Evolutionary conservation across 768 basidiomycete species (phyloP).

Genomic region (Collybia nuda): DNA sequence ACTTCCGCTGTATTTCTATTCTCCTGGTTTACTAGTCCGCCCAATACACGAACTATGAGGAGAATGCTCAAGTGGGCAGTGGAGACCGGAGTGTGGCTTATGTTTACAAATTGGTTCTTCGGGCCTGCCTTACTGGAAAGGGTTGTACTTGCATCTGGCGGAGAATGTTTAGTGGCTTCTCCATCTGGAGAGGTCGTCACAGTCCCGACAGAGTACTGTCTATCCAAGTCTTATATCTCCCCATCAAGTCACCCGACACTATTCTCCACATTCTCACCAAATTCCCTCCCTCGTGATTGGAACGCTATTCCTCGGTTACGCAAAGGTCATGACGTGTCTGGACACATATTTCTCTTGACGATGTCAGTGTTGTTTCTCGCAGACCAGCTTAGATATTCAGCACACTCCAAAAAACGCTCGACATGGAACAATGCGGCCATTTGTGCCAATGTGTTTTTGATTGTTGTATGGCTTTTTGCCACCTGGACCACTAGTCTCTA

Average conservation of each 20-base stretch:
- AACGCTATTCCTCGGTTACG: constrained; percentile 58
- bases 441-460: constrained; percentile 40
- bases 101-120: constrained; percentile 87
- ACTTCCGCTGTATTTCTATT: constrained; percentile 67
- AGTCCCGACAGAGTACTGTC: constrained; percentile 62
- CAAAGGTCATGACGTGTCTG: constrained; percentile 90
- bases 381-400: constrained; percentile 66
- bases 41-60: constrained; percentile 33
- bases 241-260: constrained; percentile 62
- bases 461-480: constrained; percentile 73
- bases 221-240: constrained; percentile 47
- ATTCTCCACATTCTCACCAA: constrained; percentile 41
- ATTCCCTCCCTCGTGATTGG: constrained; percentile 42
- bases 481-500: constrained; percentile 81
- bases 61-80: constrained; percentile 54
- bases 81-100: constrained; percentile 67
- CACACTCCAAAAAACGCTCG: constrained; percentile 40
- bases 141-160: constrained; percentile 64
- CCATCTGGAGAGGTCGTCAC: constrained; percentile 53
- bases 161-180: constrained; percentile 68
- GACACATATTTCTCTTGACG: constrained; percentile 89
- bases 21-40: constrained; percentile 58
- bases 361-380: constrained; percentile 76
- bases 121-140: constrained; percentile 78
- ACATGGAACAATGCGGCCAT: constrained; percentile 49